Percentiles rank a stretch among this genome's conserved stretches.
These are phyloP conservation scores for Mortierella sp. DNA, from an alignment of 371 early-diverging fungal genomes.

Conservation along the genomic window DNA sequence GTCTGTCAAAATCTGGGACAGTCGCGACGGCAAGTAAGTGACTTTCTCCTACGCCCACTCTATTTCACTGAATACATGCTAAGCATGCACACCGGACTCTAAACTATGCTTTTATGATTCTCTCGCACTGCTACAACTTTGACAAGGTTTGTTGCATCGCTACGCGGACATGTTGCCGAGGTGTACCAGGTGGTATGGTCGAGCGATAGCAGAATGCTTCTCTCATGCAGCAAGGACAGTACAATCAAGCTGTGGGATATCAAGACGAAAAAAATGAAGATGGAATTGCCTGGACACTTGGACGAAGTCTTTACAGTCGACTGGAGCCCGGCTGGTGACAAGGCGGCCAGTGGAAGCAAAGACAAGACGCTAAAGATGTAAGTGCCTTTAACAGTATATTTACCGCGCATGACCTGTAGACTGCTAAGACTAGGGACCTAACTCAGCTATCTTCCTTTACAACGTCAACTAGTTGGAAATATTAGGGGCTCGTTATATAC, in stretches of 20 bases:
- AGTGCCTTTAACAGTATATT: too few relatives aligned
- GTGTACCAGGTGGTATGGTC: slow-evolving; percentile 97
- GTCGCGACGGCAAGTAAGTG: slow-evolving; percentile 81
- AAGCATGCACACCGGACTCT: slow-evolving; percentile 5
- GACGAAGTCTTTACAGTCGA: slow-evolving; percentile 97
- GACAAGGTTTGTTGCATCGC: slow-evolving; percentile 79
- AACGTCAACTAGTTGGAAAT: too few relatives aligned
- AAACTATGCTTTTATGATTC: slow-evolving; percentile 3
- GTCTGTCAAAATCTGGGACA: slow-evolving; percentile 98
- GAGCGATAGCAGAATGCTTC: slow-evolving; percentile 89
- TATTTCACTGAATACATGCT: not conserved
- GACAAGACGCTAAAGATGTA: slow-evolving; percentile 89
- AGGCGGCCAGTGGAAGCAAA: slow-evolving; percentile 93
- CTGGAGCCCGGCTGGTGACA: slow-evolving; percentile 94
- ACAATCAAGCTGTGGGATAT: slow-evolving; percentile 96
- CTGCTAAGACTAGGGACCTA: too few relatives aligned
- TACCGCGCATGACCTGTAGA: too few relatives aligned
- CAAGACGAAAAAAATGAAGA: slow-evolving; percentile 84
- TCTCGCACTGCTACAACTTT: not conserved
- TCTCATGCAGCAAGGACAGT: slow-evolving; percentile 93
- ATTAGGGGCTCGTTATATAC: too few relatives aligned
- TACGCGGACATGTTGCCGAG: slow-evolving; percentile 94
- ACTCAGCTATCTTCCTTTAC: too few relatives aligned
- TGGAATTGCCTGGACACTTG: slow-evolving; percentile 95
- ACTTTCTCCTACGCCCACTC: slow-evolving; percentile 2